Evolutionary conservation across 2,329 filamentous ascomycete genomes (phyloP).

Genomic region (Aspergillus sp.): DNA sequence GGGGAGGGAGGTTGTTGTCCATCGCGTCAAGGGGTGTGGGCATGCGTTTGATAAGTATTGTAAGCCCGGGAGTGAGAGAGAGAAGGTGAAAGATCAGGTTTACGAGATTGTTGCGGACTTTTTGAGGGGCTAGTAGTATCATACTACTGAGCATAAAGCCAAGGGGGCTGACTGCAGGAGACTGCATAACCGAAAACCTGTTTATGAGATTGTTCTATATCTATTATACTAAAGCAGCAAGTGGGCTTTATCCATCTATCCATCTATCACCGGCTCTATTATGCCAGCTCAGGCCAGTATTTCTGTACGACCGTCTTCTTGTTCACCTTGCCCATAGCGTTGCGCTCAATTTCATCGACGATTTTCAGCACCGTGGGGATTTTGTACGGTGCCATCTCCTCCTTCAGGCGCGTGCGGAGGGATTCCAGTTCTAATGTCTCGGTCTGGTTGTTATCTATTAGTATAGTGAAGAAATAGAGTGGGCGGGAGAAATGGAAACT

Average conservation of each 20-base stretch:
- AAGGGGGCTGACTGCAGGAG: background rate
- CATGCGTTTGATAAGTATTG: constrained; percentile 41
- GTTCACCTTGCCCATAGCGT: constrained; percentile 82
- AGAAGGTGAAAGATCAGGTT: constrained; percentile 26
- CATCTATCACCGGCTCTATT: background rate
- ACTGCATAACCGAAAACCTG: background rate
- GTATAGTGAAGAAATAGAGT: background rate
- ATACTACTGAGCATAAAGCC: background rate
- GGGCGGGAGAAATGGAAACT: constrained; percentile 10
- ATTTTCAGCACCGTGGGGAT: constrained; percentile 85
- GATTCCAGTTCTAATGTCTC: constrained; percentile 29
- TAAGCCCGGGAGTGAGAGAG: constrained; percentile 25
- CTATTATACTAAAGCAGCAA: background rate
- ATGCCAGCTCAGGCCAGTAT: constrained; percentile 33
- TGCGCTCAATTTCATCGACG: constrained; percentile 59
- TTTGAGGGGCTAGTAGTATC: constrained; percentile 1
- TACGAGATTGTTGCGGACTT: constrained; percentile 31
- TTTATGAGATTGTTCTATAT: background rate
- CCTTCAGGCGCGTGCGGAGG: constrained; percentile 36
- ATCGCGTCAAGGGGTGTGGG: constrained; percentile 29
- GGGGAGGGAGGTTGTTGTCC: constrained; percentile 18
- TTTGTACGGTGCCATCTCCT: constrained; percentile 78
- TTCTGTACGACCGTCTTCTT: constrained; percentile 42
- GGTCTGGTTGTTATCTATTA: constrained; percentile 23
- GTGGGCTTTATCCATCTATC: background rate